These are phyloP conservation scores for Termitomyces sp. DNA, from an alignment of 768 basidiomycete genomes.

Conservation along the genomic window DNA sequence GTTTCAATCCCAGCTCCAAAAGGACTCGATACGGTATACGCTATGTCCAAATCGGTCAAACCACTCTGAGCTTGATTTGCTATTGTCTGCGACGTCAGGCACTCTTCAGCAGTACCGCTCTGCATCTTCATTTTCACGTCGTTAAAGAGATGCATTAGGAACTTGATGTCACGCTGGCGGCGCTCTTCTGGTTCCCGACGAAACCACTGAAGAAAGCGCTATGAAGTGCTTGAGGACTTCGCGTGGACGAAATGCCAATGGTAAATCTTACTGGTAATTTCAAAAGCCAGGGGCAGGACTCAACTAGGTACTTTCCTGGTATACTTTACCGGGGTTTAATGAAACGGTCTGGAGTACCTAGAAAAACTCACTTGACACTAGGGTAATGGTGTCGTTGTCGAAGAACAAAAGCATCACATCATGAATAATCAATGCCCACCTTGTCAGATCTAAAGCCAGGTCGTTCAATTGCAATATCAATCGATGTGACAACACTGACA, in stretches of 20 bases:
- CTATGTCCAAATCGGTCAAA: constrained; percentile 36
- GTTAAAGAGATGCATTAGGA: constrained; percentile 32
- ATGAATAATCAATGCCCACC: neutral
- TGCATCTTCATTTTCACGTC: constrained; percentile 38
- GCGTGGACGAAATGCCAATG: neutral
- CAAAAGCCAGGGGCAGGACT: constrained; percentile 41
- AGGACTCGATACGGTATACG: constrained; percentile 37
- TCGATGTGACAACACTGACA: constrained; percentile 23
- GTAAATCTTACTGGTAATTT: constrained; percentile 32
- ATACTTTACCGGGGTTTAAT: constrained; percentile 23
- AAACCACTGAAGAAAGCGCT: constrained; percentile 39
- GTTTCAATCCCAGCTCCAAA: constrained; percentile 43
- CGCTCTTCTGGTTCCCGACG: constrained; percentile 32
- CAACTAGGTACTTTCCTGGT: constrained; percentile 44
- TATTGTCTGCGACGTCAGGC: constrained; percentile 33
- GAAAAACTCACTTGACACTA: neutral
- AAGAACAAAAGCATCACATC: neutral
- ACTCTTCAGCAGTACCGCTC: constrained; percentile 31
- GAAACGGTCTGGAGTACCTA: neutral
- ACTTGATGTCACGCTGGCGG: constrained; percentile 31
- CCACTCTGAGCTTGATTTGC: constrained; percentile 29
- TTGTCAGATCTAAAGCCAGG: neutral
- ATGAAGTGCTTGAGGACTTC: neutral
- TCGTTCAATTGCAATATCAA: neutral
- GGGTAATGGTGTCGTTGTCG: neutral